Base-by-base conservation (phyloP, 176 grass and related monocot species). In the barley (Hordeum vulgare) region DNA sequence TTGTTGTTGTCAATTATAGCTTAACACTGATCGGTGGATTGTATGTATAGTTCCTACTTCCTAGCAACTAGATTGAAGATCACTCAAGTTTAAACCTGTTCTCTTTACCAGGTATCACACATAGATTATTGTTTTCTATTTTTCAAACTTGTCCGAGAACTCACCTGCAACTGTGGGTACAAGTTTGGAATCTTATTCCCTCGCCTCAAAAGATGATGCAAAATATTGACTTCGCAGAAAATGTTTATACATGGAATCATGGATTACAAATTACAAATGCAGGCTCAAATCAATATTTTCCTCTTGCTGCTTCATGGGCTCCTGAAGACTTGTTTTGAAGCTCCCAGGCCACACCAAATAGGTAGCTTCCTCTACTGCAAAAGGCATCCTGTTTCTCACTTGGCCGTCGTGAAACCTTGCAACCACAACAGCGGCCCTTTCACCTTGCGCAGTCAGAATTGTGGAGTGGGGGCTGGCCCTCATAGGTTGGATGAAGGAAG, bases 281-380 rank as follows among this genome's bases (percentile, higher is more conserved):
- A 97, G 70, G 81, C 66, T 94, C 82, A 97, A 90, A 53, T 97
- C 94, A 65, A 94, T 80, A 68, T 78, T 86, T 82, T 85, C 71
- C 51, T 90, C 77, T 33, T 64, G 33, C 26, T 78, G 47, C 80
- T 86, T 75, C 35, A 71, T 81, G 49, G 45, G 9, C 59, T 86
- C 72, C 9, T 86, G 75, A 83, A 80, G 78, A 84, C 78, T 86
- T 74, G 59, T 71, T 87, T 86, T 86, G 81, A 91, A 94, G 82
- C 87, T 94, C 74, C 91, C 89, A n/a, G 91, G 89, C 94, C 94
- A 97, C 47, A 78, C 67, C 59, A 83, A 61, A 21, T 81, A 29
- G 67, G 74, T 54, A 23, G 75, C 61, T 69, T 90, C 79, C 83
- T 90, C 87, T 21, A 84, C 63, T 31, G 84, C 73, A 33, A 85